Conservation (phyloP, 2,329 filamentous ascomycete genomes). For the Ploettnerulaceae sp. region DNA sequence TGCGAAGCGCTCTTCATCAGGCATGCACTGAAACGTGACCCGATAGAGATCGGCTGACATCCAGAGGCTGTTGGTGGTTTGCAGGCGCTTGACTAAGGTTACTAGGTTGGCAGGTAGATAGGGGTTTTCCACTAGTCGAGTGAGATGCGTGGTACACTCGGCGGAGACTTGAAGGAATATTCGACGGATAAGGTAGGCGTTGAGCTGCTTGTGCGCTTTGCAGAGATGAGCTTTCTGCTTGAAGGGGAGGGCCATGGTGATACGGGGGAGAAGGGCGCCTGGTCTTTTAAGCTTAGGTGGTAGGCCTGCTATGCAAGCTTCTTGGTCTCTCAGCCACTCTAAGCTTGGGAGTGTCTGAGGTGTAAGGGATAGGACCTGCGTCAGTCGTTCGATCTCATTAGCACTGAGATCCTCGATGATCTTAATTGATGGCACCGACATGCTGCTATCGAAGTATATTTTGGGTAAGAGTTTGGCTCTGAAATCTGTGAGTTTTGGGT, state of each 20-base stretch:
- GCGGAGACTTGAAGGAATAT: constrained; percentile 40
- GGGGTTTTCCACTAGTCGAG: constrained; percentile 23
- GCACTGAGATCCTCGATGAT: constrained; percentile 3
- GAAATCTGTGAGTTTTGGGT: background rate
- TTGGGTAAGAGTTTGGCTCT: background rate
- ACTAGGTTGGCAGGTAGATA: constrained; percentile 17
- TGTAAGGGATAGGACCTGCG: constrained; percentile 15
- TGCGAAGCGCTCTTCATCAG: constrained; percentile 28
- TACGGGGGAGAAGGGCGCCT: constrained; percentile 11
- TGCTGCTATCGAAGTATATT: background rate
- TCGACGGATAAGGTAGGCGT: constrained; percentile 41
- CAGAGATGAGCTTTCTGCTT: constrained; percentile 37
- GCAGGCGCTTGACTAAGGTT: constrained; percentile 17
- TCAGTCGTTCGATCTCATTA: constrained; percentile 5
- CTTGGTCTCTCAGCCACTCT: constrained; percentile 20
- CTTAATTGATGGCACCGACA: constrained; percentile 2
- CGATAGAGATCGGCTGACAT: constrained; percentile 36
- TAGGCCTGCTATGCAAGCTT: constrained; percentile 8
- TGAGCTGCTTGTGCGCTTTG: constrained; percentile 37
- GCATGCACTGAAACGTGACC: constrained; percentile 32
- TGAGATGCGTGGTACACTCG: constrained; percentile 38
- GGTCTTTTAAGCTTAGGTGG: constrained; percentile 17
- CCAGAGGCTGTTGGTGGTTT: constrained; percentile 31
- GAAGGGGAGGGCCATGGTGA: constrained; percentile 10
- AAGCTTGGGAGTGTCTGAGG: background rate